phyloP scores from a whole-genome alignment of 2,329 filamentous ascomycete genomes.

The Teratosphaeriaceae sp. region DNA sequence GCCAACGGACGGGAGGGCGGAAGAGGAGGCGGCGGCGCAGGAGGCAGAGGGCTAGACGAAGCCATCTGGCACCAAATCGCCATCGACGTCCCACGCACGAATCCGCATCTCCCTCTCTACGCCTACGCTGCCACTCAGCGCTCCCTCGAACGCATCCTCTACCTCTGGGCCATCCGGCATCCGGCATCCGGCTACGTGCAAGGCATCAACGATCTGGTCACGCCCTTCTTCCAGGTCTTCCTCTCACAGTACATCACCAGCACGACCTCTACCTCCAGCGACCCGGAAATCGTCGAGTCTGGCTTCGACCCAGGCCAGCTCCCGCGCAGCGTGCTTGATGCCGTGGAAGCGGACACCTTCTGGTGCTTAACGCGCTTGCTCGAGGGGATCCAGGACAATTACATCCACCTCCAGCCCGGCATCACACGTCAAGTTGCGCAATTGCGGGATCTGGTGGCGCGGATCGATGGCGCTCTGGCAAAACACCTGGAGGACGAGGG shows the following conservation, averaged over 20 bases:
- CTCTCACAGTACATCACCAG: conserved; percentile 93
- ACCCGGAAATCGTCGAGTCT: too few species aligned
- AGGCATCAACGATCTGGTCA: conserved; percentile 96
- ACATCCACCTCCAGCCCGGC: conserved; percentile 94
- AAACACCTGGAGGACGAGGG: conserved; percentile 86
- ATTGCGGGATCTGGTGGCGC: conserved; percentile 78
- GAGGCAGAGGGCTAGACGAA: conserved; percentile 79
- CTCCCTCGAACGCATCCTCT: conserved; percentile 88
- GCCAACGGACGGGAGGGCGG: too few species aligned
- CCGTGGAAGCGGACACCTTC: conserved; percentile 95
- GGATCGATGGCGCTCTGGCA: conserved; percentile 77
- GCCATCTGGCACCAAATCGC: conserved; percentile 99
- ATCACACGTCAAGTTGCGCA: conserved; percentile 91
- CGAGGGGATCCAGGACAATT: conserved; percentile 99
- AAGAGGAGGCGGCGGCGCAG: too few species aligned
- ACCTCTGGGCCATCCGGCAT: conserved; percentile 96
- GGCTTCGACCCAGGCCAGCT: conserved; percentile 97
- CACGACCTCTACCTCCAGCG: conserved; percentile 46
- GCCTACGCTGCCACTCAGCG: conserved; percentile 93
- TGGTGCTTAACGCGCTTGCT: conserved; percentile 97
- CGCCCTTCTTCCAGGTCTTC: conserved; percentile 97
- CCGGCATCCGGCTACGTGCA: conserved; percentile 97
- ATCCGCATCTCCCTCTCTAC: conserved; percentile 92
- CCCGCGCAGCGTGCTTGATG: conserved; percentile 83
- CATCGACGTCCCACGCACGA: conserved; percentile 94